A percentile compares a stretch with the other conserved stretches of the same genome.
Evolutionary conservation across 345 rosid genomes (phyloP).

Genomic region (Citrus unshiu): DNA sequence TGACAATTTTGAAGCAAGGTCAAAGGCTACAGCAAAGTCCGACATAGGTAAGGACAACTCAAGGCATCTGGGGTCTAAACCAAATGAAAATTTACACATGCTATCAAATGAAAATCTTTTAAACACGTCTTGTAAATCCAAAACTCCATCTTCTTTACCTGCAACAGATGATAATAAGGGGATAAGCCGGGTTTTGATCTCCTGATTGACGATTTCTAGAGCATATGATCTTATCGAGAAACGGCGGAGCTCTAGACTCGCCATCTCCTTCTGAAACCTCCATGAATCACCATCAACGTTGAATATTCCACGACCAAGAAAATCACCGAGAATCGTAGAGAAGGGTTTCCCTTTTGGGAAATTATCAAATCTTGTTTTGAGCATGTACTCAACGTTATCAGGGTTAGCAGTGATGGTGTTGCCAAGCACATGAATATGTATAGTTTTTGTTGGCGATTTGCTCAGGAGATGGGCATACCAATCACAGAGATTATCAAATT

Average conservation of each 20-base stretch:
- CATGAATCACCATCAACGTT: slow-evolving; percentile 75
- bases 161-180: slow-evolving; percentile 38
- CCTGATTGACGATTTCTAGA: slow-evolving; percentile 44
- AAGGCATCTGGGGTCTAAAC: slow-evolving; percentile 62
- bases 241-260: slow-evolving; percentile 53
- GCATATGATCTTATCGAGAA: slow-evolving; percentile 47
- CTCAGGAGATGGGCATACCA: slow-evolving; percentile 74
- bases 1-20: slow-evolving; percentile 54
- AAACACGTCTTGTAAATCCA: slow-evolving; percentile 66
- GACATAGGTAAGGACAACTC: slow-evolving; percentile 51
- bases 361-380: slow-evolving; percentile 49
- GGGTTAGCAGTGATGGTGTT: slow-evolving; percentile 70
- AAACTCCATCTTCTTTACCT: neutral
- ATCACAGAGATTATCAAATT: slow-evolving; percentile 58
- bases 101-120: slow-evolving; percentile 60
- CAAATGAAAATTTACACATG: slow-evolving; percentile 60
- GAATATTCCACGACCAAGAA: slow-evolving; percentile 79
- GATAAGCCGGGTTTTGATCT: slow-evolving; percentile 48
- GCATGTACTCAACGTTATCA: slow-evolving; percentile 31
- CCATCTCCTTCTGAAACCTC: slow-evolving; percentile 66
- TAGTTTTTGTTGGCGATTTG: slow-evolving; percentile 50
- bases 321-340: slow-evolving; percentile 65
- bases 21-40: slow-evolving; percentile 55
- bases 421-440: slow-evolving; percentile 66
- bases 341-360: slow-evolving; percentile 81